Evolutionary conservation across 352 stramenopile genomes (phyloP).

Genomic region (Globisporangium heterothallicum): DNA sequence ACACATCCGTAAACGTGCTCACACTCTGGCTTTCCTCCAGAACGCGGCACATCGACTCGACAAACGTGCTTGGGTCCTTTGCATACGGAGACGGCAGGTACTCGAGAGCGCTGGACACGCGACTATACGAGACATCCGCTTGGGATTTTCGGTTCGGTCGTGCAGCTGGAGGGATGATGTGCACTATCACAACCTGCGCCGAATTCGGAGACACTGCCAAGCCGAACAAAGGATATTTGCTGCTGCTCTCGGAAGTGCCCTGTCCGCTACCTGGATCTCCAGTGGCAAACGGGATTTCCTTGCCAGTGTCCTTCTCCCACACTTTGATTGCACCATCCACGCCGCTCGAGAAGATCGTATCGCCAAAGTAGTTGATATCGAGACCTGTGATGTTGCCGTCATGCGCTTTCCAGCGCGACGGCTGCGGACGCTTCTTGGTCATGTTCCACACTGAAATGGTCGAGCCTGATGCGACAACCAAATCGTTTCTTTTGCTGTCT

Average conservation of each 20-base stretch:
- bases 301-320: conserved; percentile 47
- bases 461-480: conserved; percentile 57
- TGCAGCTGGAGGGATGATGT: conserved; percentile 73
- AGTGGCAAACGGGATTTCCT: conserved; percentile 17
- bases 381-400: conserved; percentile 64
- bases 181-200: conserved; percentile 55
- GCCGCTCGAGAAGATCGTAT: conserved; percentile 53
- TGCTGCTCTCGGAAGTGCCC: conserved; percentile 2
- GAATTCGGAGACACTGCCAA: conserved; percentile 67
- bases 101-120: conserved; percentile 67
- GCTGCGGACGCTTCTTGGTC: conserved; percentile 35
- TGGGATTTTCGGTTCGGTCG: conserved; percentile 77
- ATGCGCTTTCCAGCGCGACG: conserved; percentile 52
- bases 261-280: not conserved
- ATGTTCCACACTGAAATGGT: conserved; percentile 72
- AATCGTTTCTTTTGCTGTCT: conserved; percentile 43
- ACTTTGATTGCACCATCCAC: conserved; percentile 59
- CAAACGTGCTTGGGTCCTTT: conserved; percentile 31
- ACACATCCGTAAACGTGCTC: conserved; percentile 64
- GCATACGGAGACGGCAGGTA: conserved; percentile 60
- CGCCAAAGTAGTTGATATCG: conserved; percentile 54
- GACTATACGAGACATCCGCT: conserved; percentile 79
- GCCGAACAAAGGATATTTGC: conserved; percentile 67
- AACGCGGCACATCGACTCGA: conserved; percentile 43
- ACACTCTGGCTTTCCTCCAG: conserved; percentile 47